These are phyloP conservation scores for Malus orientalis DNA, from an alignment of 306 rosid species.

Conservation along the genomic window DNA sequence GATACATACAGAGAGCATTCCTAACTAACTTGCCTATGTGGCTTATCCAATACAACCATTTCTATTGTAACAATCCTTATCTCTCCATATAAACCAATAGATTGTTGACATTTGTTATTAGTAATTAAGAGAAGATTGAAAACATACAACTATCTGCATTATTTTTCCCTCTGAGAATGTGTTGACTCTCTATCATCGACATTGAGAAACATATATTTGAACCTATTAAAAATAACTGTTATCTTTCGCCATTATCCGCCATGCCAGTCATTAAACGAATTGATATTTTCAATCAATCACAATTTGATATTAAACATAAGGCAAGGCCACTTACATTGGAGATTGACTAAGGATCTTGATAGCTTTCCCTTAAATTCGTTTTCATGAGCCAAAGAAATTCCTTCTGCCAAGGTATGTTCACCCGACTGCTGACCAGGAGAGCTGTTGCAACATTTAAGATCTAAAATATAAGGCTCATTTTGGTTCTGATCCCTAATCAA, in stretches of 20 bases:
- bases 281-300: not conserved
- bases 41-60: no score
- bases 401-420: slow-evolving; percentile 54
- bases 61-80: no score
- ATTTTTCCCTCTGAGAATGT: not conserved
- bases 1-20: no score
- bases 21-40: no score
- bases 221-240: not conserved
- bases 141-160: not conserved
- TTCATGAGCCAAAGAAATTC: slow-evolving; percentile 61
- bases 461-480: no score
- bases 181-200: not conserved
- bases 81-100: no score
- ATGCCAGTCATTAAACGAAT: not conserved
- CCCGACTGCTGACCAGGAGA: slow-evolving; percentile 55
- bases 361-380: slow-evolving; percentile 68
- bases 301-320: not conserved
- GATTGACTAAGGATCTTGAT: slow-evolving; percentile 51
- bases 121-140: not conserved
- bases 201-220: no score
- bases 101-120: no score
- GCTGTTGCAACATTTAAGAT: slow-evolving; percentile 83
- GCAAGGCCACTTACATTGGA: slow-evolving; percentile 47
- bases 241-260: slow-evolving; percentile 38
- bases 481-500: no score